A percentile compares a stretch with the other conserved stretches of the same genome.
phyloP scores from a whole-genome alignment of 2,329 filamentous ascomycete species.

The Elsinoe necatrix region DNA sequence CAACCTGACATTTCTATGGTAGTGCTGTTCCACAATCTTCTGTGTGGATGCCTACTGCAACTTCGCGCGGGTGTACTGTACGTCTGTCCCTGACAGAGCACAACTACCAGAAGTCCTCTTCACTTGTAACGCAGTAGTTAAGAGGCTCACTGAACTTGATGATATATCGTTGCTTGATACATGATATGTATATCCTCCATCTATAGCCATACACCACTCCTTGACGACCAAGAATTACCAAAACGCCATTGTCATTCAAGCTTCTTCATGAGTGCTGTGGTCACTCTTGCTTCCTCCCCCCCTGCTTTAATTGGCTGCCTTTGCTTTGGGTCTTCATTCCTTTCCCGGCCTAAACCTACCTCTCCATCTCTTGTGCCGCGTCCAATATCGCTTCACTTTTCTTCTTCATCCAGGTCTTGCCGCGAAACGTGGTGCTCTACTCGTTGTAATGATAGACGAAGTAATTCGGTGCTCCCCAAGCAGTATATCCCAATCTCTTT shows the following conservation, averaged over 20 bases:
- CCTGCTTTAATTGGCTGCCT: background rate
- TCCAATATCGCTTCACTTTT: background rate
- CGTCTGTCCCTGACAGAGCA: no score
- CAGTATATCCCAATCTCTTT: constrained; percentile 72
- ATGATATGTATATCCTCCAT: background rate
- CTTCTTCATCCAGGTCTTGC: background rate
- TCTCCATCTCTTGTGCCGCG: background rate
- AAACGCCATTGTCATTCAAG: constrained; percentile 5
- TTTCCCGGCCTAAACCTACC: background rate
- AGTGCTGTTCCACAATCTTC: no score
- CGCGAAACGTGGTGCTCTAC: constrained; percentile 30
- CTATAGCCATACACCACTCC: background rate
- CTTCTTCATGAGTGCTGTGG: background rate
- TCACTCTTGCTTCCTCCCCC: background rate
- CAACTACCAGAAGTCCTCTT: no score
- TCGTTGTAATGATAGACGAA: constrained; percentile 93
- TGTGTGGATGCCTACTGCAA: no score
- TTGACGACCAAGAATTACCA: background rate
- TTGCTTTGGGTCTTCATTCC: background rate
- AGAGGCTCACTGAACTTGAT: no score
- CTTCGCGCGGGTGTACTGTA: no score
- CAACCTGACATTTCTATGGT: no score
- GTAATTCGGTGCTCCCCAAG: constrained; percentile 90
- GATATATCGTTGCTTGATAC: background rate
- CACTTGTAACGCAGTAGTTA: no score